Evolutionary conservation across 179 eudicot genomes (phyloP), one percentile per base, ranked within the genome.

Genomic region (Drosera spatulata): DNA sequence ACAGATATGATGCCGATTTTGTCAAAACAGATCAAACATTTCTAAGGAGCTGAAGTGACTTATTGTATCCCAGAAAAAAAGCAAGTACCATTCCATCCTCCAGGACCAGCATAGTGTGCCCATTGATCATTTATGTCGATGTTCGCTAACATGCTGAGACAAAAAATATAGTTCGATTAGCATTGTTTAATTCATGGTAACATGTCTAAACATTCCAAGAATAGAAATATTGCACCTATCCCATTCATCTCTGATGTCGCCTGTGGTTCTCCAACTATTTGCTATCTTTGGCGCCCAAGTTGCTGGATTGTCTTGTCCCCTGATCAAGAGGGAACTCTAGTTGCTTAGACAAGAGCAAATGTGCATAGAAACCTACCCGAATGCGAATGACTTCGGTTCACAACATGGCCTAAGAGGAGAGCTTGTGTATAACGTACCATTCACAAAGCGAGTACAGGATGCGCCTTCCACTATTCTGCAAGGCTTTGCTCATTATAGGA

Each of bases 81-180:
- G 2, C 42, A 22, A 0, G 33, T 76, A 90, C 97, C 97, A 58
- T 90, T 90, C 89, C 91, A 90, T 62, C 83, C 95, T 6, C 97
- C 95, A 4, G 93, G 97, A 11, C 73, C 78, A 42, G 93, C 97
- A 66, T 79, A 77, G 3, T 75, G 43, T 53, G 93, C 89, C 95
- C 91, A 89, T 61, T 58, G 54, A 64, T 90, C 89, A 46, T 90
- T 90, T 47, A 61, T 49, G 68, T 90, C 97, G 10, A 95, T 93
- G 9, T 61, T 76, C 10, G 50, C 10, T 62, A 66, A 71, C 87
- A 89, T 87, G 42, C 97, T 89, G 64, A 53, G 52, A 2, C 44
- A 53, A 5, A 52, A 22, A 22, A 22, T 22, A 22, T 22, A 22
- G 12, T 40, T 38, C 38, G 14, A 56, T 38, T 38, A 56, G 40